Conservation (phyloP, 768 basidiomycete genomes). For the Neoboletus brunneissimus region DNA sequence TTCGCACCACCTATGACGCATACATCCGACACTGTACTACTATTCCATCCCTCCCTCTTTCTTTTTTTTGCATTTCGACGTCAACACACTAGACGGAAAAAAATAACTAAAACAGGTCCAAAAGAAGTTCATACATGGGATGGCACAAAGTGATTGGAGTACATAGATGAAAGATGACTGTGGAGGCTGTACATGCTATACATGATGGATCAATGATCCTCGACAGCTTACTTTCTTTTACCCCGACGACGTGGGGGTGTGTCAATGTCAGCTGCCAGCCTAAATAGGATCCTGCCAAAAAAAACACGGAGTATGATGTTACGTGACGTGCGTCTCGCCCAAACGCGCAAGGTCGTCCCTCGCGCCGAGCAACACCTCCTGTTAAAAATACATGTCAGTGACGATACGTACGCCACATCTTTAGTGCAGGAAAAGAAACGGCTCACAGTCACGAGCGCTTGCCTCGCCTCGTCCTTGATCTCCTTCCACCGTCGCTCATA, state of each 20-base stretch:
- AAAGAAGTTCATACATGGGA: background rate
- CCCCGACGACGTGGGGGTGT: background rate
- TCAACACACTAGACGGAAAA: background rate
- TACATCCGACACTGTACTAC: background rate
- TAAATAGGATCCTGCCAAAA: background rate
- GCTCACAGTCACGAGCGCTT: slow-evolving; percentile 56
- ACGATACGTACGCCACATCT: background rate
- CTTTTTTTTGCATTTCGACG: background rate
- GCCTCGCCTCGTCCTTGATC: slow-evolving; percentile 64
- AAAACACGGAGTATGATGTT: background rate
- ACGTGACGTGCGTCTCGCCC: slow-evolving; percentile 29
- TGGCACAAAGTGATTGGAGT: background rate
- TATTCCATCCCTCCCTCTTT: background rate
- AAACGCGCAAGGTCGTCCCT: slow-evolving; percentile 53
- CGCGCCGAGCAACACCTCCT: slow-evolving; percentile 52
- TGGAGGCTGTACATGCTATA: background rate
- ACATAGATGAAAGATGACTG: background rate
- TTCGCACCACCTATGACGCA: background rate
- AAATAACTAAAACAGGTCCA: background rate
- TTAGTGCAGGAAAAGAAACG: background rate
- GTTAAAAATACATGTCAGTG: slow-evolving; percentile 1
- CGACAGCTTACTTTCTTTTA: background rate
- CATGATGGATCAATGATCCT: background rate
- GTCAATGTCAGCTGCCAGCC: slow-evolving; percentile 1
- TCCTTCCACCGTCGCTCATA: slow-evolving; percentile 71